Base-by-base conservation (phyloP, 1,139 yeast genomes). In the Geotrichum armillariae region DNA sequence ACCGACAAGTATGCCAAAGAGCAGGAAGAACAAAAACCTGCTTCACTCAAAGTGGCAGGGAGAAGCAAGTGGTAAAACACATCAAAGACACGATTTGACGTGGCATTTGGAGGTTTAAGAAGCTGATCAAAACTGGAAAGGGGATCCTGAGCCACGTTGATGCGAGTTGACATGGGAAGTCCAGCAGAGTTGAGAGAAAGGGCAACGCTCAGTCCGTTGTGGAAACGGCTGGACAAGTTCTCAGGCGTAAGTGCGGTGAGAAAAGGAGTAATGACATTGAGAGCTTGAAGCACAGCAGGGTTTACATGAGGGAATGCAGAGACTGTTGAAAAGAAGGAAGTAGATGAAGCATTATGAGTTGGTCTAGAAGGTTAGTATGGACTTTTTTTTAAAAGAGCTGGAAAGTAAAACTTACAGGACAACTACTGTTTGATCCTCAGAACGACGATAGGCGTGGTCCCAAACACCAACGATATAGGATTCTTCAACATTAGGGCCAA, bases 401-500 rank as follows among this genome's bases (percentile, higher is more conserved):
- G 20, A 20, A 35, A 14, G 29, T 23, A 27, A 9, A n/a, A 62
- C 66, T 55, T 58, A 63, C 66, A 61, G 53, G 6, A 71, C 57
- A 33, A 71, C 53, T n/a, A 71, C 54, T 20, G 73, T 64, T 56
- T 71, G 75, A 52, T 71, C 74, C 55, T 71, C 75, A 3, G 67
- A 63, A 21, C 74, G 62, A 32, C 67, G 58, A 46, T 63, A 60
- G 4, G 74, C 73, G 54, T 71, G 75, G 41, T 66, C 68, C 73
- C 74, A 70, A 14, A 70, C 58, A 8, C 65, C 55, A 6, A 65
- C 56, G 21, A 70, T 54, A 34, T 69, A 65, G 17, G 67, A 58
- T 16, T 64, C 66, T 36, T 72, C 74, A 21, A 64, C 53, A 33
- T 56, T 59, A 3, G 66, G 64, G 37, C 69, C 68, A 17, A 70